Evolutionary conservation across 441 rosid species (phyloP), one percentile per base, ranked within the genome.

Genomic region (Bruguiera hainesii): DNA sequence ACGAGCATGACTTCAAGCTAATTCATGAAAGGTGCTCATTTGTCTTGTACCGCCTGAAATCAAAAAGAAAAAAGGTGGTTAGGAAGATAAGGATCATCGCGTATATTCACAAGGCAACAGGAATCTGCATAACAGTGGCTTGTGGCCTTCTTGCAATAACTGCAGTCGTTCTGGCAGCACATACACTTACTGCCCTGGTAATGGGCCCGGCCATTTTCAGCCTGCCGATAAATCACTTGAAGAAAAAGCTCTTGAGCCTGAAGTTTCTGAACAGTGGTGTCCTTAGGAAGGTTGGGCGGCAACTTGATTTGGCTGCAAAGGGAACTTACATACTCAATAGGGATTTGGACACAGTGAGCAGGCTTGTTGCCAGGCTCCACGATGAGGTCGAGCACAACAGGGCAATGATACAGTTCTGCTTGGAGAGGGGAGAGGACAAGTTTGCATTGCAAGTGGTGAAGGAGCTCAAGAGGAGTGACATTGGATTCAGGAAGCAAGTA

Each of bases 321-420:
- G 83, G 81, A 25, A 77, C 84, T 53, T 83, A 81, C 31, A 73
- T 85, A 35, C 63, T 82, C 71, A 78, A 78, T 20, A 73, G 79
- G 64, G 85, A 85, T 67, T 79, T 85, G 42, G 89, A 79, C 58
- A 85, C 83, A 0, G 73, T 83, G 73, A 70, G 81, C 16, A 71
- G 85, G 31, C 76, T 83, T 9, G 87, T 85, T 23, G 72, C 60
- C 1, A 73, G 85, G 73, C 63, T 85, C 7, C 76, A 83, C 10
- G 79, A 81, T 50, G 89, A 85, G 56, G 82, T 84, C 49, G 85
- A 84, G 33, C 81, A 80, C 63, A 77, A 63, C 35, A 80, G 71
- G 72, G 78, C 50, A 48, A 72, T 83, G 75, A 66, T 78, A 31
- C 51, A 63, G 23, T 64, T 76, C 19, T 80, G 75, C 42, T 73